A percentile compares a stretch with the other conserved stretches of the same genome.
Conservation (phyloP, 116 monocot genomes). For the Phalaenopsis hybrid region DNA sequence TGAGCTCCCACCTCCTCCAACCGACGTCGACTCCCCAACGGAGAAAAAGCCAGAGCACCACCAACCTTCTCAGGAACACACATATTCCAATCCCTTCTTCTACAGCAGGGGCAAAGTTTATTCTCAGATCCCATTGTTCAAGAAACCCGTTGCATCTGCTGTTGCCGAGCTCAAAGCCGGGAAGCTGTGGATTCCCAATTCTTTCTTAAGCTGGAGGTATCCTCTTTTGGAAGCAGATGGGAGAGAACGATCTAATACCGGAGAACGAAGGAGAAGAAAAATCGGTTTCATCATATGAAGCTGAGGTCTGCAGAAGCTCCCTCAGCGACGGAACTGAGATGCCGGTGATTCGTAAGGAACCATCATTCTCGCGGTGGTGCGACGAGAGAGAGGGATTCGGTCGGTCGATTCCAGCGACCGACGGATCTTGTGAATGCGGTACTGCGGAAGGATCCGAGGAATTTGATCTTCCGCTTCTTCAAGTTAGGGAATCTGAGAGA, state of each 20-base stretch:
- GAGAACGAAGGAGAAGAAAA: not conserved
- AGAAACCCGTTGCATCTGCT: not conserved
- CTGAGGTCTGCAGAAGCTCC: not conserved
- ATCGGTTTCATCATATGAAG: not conserved
- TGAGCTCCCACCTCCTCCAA: not conserved
- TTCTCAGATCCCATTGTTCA: not conserved
- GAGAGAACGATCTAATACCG: constrained; percentile 2
- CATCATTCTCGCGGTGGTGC: constrained; percentile 69
- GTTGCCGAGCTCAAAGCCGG: not conserved
- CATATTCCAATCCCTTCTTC: not conserved
- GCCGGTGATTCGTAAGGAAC: constrained; percentile 24
- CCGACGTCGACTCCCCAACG: not conserved
- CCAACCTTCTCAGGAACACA: not conserved
- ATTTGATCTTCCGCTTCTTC: constrained; percentile 51
- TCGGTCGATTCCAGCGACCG: not conserved
- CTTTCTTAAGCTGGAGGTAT: not conserved
- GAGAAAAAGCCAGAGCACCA: not conserved
- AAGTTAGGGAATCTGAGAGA: not conserved
- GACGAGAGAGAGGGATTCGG: constrained; percentile 19
- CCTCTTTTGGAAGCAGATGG: constrained; percentile 7
- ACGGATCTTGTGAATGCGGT: constrained; percentile 2
- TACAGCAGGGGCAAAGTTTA: not conserved
- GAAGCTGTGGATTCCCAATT: not conserved
- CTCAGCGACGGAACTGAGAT: not conserved
- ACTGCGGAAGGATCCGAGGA: constrained; percentile 25